Evolutionary conservation across 1,284 basidiomycete species (phyloP), one percentile per base, ranked within the genome.

Genomic region (Cutaneotrichosporon curvatum): DNA sequence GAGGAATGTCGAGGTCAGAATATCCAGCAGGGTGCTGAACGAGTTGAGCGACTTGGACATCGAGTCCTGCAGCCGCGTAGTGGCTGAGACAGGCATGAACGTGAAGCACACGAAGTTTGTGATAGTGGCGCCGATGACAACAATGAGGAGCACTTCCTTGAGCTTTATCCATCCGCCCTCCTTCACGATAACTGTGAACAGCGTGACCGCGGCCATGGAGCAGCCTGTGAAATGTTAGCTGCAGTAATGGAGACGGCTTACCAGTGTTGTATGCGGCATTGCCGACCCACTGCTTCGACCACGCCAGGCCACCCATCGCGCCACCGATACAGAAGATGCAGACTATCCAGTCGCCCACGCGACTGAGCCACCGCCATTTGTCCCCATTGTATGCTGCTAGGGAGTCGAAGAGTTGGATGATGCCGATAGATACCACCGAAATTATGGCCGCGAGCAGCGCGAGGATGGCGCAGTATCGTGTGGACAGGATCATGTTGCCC

Each of bases 211-310:
- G 0, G 83, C 84, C 88, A 94, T 92, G 42, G 86, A 91, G 61
- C 87, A 90, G 5, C 88, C 89, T 84, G 54, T 30, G 32, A 14
- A 45, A 32, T 40, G 47, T 22, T 48, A 42, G 4, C n/a, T 20
- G 18, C 20, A 10, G n/a, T 10, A 25, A 31, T 9, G 8, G 4
- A 8, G 8, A 7, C 14, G 7, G 59, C 77, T 61, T 67, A 81
- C 87, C 88, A n/a, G 88, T 86, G 60, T 90, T 91, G 68, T 94
- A 96, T 15, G 84, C 82, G 1, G 89, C 85, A 63, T 86, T 92
- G 9, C 75, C 80, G 74, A 96, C 87, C 82, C 85, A 90, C 5
- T 88, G 78, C 69, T 95, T 73, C 11, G 65, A 57, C 68, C 67
- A 96, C 0, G 89, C 88, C 19, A 95, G 71, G 0, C 78, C 64